Percentiles rank a stretch among this genome's conserved stretches.
Evolutionary conservation across 2,329 filamentous ascomycete genomes (phyloP).

Genomic region (Curvularia sp.): DNA sequence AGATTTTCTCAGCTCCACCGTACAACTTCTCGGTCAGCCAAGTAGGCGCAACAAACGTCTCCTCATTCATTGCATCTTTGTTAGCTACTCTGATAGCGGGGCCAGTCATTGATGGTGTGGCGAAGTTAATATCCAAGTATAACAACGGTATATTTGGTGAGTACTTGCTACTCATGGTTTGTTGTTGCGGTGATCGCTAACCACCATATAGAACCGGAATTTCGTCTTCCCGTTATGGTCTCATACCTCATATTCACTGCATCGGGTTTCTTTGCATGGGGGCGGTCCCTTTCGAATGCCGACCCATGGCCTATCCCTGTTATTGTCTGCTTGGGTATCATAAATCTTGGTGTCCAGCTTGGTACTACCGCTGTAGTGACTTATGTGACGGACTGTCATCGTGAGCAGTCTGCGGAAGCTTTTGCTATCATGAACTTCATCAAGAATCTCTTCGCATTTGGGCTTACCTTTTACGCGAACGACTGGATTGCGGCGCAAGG

Average conservation of each 20-base stretch:
- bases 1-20: constrained; percentile 36
- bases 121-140: constrained; percentile 32
- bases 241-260: constrained; percentile 32
- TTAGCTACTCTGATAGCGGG: constrained; percentile 30
- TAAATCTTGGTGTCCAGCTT: constrained; percentile 35
- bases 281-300: constrained; percentile 23
- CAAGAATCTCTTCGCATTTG: constrained; percentile 39
- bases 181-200: not conserved
- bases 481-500: constrained; percentile 33
- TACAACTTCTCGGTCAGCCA: constrained; percentile 35
- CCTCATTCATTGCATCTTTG: constrained; percentile 33
- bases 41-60: constrained; percentile 34
- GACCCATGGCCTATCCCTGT: constrained; percentile 37
- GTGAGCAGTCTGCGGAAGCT: constrained; percentile 33
- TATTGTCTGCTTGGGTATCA: constrained; percentile 36
- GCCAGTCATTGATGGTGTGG: constrained; percentile 30
- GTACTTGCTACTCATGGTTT: not conserved
- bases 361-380: constrained; percentile 32
- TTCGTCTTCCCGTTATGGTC: constrained; percentile 34
- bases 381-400: constrained; percentile 35
- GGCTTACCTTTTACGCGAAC: constrained; percentile 33
- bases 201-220: constrained; percentile 30
- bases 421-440: constrained; percentile 39
- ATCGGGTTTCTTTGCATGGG: constrained; percentile 37
- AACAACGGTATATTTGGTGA: constrained; percentile 34